Base-by-base conservation (phyloP, 768 basidiomycete species). In the Boletus reticulatus region DNA sequence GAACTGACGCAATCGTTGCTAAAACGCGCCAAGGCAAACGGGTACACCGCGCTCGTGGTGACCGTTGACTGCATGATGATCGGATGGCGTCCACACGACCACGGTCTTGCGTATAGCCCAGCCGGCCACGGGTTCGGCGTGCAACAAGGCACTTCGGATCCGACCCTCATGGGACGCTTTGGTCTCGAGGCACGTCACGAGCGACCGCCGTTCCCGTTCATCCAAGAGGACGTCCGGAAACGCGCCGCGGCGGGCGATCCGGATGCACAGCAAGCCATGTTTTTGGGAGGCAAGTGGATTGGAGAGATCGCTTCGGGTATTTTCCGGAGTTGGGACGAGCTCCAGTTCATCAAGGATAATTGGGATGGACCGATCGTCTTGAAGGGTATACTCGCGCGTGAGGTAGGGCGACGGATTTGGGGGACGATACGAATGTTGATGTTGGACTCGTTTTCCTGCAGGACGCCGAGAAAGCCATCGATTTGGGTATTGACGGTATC, bases 401-500 rank as follows among this genome's bases (percentile, higher is more conserved):
- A 63, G 44, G 56, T 63, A 29, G 22, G 55, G 29, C n/a, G 24
- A 22, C 3, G 22, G 22, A 22, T 22, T 22, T 22, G 3, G 22
- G 22, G 22, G 22, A 39, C 6, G 31, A 43, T 24, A 8, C 17
- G 24, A 8, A 19, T n/a, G 5, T 4, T 31, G 9, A 29, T 29
- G 29, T 29, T 10, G 2, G 34, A 36, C 6, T 3, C 34, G 4
- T 22, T 13, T 24, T n/a, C 17, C 8, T 29, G 36, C 49, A 72
- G 54, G 78, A 80, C 47, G 79, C 79, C 6, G 65, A 88, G 64
- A 81, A 78, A 62, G 87, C 88, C 0, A 66, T 89, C 14, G 82
- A 87, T 27, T 62, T 78, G 19, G 82, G 87, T 1, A 76, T 84
- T 14, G 80, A 92, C 53, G 90, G 88, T 1, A 87, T 93, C 55